phyloP scores from a whole-genome alignment of 2,329 filamentous ascomycete species.

The Aspergillus sp. region DNA sequence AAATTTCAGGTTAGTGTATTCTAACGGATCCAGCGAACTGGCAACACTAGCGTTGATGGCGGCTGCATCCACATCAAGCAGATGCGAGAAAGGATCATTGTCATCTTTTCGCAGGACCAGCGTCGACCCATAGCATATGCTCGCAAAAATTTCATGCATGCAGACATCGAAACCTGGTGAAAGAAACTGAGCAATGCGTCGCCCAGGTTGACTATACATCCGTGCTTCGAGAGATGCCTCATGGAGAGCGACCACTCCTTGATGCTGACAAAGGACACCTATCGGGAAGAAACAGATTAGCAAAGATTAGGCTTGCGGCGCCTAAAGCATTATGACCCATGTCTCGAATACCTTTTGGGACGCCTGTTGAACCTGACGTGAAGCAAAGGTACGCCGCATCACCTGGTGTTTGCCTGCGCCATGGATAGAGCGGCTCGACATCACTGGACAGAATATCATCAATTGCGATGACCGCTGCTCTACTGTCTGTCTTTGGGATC shows the following conservation, averaged over 20 bases:
- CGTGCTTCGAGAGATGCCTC: constrained; percentile 22
- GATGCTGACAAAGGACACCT: constrained; percentile 23
- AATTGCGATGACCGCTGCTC: neutral
- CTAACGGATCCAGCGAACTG: constrained; percentile 19
- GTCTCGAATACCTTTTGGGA: constrained; percentile 5
- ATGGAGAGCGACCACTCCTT: constrained; percentile 31
- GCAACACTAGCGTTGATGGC: constrained; percentile 37
- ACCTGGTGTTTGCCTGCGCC: neutral
- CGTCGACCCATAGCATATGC: constrained; percentile 34
- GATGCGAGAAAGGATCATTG: constrained; percentile 21
- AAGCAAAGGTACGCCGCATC: constrained; percentile 35
- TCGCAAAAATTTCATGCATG: constrained; percentile 37
- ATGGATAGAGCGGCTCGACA: neutral
- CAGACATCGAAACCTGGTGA: constrained; percentile 40
- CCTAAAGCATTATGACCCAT: no score
- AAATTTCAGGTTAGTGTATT: constrained; percentile 13
- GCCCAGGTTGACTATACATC: constrained; percentile 25
- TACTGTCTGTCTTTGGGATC: neutral
- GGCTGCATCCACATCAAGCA: constrained; percentile 21
- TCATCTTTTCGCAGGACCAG: constrained; percentile 23
- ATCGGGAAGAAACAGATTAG: neutral
- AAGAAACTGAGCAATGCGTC: constrained; percentile 34
- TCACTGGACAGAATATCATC: neutral
- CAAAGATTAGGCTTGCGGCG: neutral
- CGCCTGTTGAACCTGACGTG: constrained; percentile 32